phyloP scores from a whole-genome alignment of 139 green algal genomes.

The Volvox reticuliferus region DNA sequence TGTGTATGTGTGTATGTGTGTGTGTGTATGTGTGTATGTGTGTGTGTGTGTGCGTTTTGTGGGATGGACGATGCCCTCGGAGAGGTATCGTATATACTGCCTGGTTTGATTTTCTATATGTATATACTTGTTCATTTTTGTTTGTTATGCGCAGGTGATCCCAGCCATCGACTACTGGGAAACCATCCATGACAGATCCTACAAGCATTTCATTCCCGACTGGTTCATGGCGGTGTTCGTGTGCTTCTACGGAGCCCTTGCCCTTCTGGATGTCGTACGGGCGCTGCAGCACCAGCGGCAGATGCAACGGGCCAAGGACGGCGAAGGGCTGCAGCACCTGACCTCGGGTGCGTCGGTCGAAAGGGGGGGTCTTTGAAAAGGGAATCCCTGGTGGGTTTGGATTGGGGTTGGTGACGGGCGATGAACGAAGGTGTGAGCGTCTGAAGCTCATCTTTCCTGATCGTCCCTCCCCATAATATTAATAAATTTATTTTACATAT shows the following conservation, averaged over 20 bases:
- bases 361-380: too few relatives aligned
- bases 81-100: too few relatives aligned
- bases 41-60: too few relatives aligned
- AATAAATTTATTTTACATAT: too few relatives aligned
- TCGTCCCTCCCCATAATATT: too few relatives aligned
- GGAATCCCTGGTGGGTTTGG: too few relatives aligned
- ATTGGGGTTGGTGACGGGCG: too few relatives aligned
- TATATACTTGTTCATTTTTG: background rate
- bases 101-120: too few relatives aligned
- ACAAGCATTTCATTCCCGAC: slow-evolving; percentile 52
- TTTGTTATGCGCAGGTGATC: slow-evolving; percentile 8
- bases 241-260: slow-evolving; percentile 14
- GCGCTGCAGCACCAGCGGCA: slow-evolving; percentile 39
- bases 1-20: too few relatives aligned
- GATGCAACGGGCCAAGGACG: slow-evolving; percentile 27
- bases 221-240: slow-evolving; percentile 58
- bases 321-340: slow-evolving; percentile 9
- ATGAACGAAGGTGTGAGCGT: background rate
- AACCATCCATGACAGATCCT: slow-evolving; percentile 29
- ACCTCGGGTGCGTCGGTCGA: slow-evolving; percentile 43
- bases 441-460: background rate
- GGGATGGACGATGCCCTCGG: too few relatives aligned
- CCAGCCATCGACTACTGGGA: slow-evolving; percentile 58
- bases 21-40: too few relatives aligned
- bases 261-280: slow-evolving; percentile 33